Conservation (phyloP, 2,329 filamentous ascomycete species). For the Aulographum hederae region DNA sequence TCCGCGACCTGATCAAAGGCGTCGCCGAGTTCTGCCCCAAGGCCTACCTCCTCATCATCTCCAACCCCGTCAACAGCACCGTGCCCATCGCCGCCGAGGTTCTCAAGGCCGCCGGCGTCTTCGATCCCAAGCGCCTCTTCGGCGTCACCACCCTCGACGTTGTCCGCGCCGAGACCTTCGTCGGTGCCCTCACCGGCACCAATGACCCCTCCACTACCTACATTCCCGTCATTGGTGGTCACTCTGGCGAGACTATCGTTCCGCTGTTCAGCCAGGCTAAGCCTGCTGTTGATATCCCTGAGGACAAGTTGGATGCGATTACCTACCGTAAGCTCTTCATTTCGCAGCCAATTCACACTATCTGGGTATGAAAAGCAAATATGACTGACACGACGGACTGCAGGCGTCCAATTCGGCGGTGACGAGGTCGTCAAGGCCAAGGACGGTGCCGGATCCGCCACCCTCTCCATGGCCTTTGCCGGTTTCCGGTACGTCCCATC, state of each 20-base stretch:
- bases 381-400: background rate
- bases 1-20: conserved; percentile 80
- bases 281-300: conserved; percentile 62
- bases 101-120: conserved; percentile 81
- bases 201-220: conserved; percentile 65
- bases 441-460: conserved; percentile 78
- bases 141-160: conserved; percentile 98
- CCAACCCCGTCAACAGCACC: conserved; percentile 98
- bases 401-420: conserved; percentile 84
- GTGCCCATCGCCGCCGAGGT: conserved; percentile 96
- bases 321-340: conserved; percentile 49
- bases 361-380: too few relatives aligned
- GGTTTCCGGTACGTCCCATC: conserved; percentile 67
- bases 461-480: conserved; percentile 87
- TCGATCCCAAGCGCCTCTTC: conserved; percentile 89
- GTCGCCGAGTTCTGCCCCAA: conserved; percentile 79
- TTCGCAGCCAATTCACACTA: background rate
- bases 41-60: conserved; percentile 91
- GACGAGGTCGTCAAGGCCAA: conserved; percentile 95
- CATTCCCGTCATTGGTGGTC: conserved; percentile 87
- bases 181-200: conserved; percentile 67
- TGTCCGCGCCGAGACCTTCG: conserved; percentile 93
- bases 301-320: conserved; percentile 77
- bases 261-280: conserved; percentile 87
- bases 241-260: conserved; percentile 96